These are phyloP conservation scores for Solanum piurae DNA, from an alignment of 257 asterid species.

Conservation along the genomic window DNA sequence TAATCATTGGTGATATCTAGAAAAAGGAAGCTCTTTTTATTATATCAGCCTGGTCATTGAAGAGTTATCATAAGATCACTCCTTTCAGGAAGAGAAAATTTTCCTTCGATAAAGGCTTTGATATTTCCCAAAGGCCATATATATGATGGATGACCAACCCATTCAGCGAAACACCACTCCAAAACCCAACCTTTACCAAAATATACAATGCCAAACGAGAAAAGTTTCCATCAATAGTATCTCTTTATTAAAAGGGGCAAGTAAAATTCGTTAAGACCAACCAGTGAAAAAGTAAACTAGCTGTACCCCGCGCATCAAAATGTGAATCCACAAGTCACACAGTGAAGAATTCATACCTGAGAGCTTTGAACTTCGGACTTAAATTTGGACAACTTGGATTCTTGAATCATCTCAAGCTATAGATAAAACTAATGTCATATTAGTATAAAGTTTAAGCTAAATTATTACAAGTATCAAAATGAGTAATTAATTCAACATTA, in stretches of 20 bases:
- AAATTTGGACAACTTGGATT: conserved; percentile 67
- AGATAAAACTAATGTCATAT: not conserved
- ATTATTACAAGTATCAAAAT: not conserved
- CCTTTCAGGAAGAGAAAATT: not conserved
- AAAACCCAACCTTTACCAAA: not conserved
- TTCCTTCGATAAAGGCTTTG: not conserved
- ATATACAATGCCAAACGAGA: not conserved
- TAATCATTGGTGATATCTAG: not conserved
- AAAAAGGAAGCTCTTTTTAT: not conserved
- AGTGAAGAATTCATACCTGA: conserved; percentile 43
- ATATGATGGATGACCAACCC: not conserved
- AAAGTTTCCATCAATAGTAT: not conserved
- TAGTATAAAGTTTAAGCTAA: not conserved
- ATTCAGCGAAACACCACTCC: not conserved
- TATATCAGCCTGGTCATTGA: not conserved
- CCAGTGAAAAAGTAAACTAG: not conserved
- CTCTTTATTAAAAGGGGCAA: not conserved
- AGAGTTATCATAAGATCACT: not conserved
- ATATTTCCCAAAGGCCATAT: not conserved
- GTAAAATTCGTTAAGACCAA: not conserved
- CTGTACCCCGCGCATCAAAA: not conserved
- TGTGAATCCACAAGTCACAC: not conserved
- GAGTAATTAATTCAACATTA: not conserved
- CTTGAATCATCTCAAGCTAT: conserved; percentile 81
- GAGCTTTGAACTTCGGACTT: conserved; percentile 74